Percentiles rank a stretch among this genome's conserved stretches.
These are phyloP conservation scores for Trichoderma atroviride DNA, from an alignment of 2,329 filamentous ascomycete species.

Conservation along the genomic window DNA sequence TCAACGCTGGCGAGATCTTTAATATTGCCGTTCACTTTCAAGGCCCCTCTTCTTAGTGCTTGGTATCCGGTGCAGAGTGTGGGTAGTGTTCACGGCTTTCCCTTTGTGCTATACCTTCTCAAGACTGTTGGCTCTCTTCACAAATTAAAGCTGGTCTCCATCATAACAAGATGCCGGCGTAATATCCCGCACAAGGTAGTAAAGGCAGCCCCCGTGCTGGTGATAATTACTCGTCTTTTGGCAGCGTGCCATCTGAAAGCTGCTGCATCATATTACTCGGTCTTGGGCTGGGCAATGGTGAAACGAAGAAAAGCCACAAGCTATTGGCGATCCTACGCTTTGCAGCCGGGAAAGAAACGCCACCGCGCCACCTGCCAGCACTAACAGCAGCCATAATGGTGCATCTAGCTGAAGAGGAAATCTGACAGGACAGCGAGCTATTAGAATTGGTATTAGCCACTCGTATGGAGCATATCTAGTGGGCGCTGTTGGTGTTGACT, in stretches of 20 bases:
- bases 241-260: background rate
- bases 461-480: slow-evolving; percentile 2
- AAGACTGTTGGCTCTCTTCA: slow-evolving; percentile 11
- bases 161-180: background rate
- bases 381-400: slow-evolving; percentile 7
- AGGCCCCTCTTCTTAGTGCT: background rate
- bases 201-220: slow-evolving; percentile 4
- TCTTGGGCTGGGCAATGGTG: slow-evolving; percentile 8
- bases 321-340: slow-evolving; percentile 20
- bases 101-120: background rate
- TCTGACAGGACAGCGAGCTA: slow-evolving; percentile 3
- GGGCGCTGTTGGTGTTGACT: slow-evolving; percentile 4
- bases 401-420: background rate
- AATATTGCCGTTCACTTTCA: slow-evolving; percentile 12
- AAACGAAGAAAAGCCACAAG: slow-evolving; percentile 10
- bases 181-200: slow-evolving; percentile 11
- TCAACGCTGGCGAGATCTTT: slow-evolving; percentile 1
- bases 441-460: slow-evolving; percentile 10
- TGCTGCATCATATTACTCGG: slow-evolving; percentile 10
- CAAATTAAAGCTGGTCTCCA: background rate
- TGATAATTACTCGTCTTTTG: background rate
- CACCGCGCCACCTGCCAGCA: slow-evolving; percentile 8
- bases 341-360: slow-evolving; percentile 19
- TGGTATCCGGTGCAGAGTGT: background rate
- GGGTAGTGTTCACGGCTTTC: background rate